Base-by-base conservation (phyloP, 2,329 filamentous ascomycete genomes). In the Colletotrichum eremochloae region DNA sequence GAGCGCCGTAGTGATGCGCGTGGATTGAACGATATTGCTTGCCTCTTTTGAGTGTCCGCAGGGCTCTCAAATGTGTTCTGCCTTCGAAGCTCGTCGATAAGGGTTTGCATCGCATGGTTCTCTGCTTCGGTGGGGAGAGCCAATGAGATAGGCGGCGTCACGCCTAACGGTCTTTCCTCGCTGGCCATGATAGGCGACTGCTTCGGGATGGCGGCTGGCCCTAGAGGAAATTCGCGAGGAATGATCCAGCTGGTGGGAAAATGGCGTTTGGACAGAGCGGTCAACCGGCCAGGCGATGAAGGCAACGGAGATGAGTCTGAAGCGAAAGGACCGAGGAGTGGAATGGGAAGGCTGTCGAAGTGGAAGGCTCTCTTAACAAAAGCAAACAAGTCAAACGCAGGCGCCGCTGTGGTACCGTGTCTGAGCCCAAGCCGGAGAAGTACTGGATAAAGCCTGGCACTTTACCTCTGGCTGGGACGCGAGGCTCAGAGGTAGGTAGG, bases 51-150 rank as follows among this genome's bases (percentile, higher is more conserved):
- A 3, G 94, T 97, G 80, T 97, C 96, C 55, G 93, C 88, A 18
- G 91, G 88, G 64, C 90, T 90, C 82, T 98, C 96, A 78, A 97
- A 99, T 64, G 96, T 97, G 83, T 97, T 96, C 83, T 98, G 94
- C 52, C 87, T 87, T 80, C 94, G 94, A 73, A 99, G 85, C 82
- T 98, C 95, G 68, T 93, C 90, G 68, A 97, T 89, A 56, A 99
- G 88, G 68, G 91, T 87, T 76, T 94, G 91, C 77, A 94, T 97
- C 63, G 93, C 89, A 75, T 92, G 88, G 68, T 92, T 89, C 81
- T 99, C 96, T 48, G 88, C 85, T 67, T 92, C 88, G 1, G 93
- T 96, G 5, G 96, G 96, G 33, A 95, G 86, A 31, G 87, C 86
- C 15, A 87, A 88, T 29, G 95, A 97, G 48, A 99, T 94, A 58